phyloP scores from a whole-genome alignment of 257 asterid genomes.

The Ajuga chamaepitys region DNA sequence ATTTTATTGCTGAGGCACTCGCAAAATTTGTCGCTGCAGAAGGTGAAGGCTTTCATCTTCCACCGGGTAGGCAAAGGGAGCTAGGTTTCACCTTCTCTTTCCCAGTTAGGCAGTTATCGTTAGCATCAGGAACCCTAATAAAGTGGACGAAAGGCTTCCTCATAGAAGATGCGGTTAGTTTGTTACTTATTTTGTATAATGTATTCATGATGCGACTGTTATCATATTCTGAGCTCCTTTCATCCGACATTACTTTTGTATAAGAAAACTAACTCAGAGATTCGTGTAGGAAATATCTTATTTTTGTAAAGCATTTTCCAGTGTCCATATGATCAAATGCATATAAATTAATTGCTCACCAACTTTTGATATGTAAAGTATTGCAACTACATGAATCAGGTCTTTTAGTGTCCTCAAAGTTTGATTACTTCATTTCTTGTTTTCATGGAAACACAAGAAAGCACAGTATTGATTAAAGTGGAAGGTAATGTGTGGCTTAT shows the following conservation, averaged over 20 bases:
- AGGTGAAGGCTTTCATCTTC: slow-evolving; percentile 50
- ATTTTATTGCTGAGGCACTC: slow-evolving; percentile 63
- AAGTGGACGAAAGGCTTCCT: slow-evolving; percentile 93
- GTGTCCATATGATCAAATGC: neutral
- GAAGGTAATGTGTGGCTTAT: neutral
- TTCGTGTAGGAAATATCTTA: neutral
- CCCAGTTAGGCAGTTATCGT: slow-evolving; percentile 74
- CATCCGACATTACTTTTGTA: neutral
- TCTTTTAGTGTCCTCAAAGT: neutral
- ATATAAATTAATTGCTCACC: neutral
- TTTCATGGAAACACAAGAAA: neutral
- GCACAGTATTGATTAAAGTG: neutral
- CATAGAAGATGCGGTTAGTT: slow-evolving; percentile 74
- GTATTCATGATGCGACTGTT: neutral
- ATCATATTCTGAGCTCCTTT: neutral
- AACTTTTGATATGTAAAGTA: neutral
- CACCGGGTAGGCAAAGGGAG: slow-evolving; percentile 72
- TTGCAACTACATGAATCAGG: neutral
- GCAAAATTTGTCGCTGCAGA: slow-evolving; percentile 75
- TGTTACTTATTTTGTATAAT: neutral
- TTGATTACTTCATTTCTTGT: neutral
- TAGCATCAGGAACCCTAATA: slow-evolving; percentile 76
- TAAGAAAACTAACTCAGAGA: neutral
- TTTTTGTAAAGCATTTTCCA: neutral
- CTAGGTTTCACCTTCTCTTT: slow-evolving; percentile 96